Percentiles rank a stretch among this genome's conserved stretches.
These are phyloP conservation scores for Colletotrichum sp. DNA, from an alignment of 2,329 filamentous ascomycete genomes.

Conservation along the genomic window DNA sequence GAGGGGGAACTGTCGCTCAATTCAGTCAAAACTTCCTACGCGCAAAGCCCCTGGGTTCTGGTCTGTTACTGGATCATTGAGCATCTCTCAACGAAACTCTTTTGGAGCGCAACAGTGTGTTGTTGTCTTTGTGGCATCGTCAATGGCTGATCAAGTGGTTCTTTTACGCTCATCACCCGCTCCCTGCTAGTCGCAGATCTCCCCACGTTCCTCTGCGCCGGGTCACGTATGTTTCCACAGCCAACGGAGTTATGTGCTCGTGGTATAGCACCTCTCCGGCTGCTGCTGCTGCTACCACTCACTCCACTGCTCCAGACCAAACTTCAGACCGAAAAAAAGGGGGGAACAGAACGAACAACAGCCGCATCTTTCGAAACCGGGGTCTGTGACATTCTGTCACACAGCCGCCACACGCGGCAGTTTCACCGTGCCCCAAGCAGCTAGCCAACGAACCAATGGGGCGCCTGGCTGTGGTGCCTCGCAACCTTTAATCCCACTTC, in stretches of 20 bases:
- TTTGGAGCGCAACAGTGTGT: not conserved
- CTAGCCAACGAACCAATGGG: not conserved
- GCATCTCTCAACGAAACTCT: not conserved
- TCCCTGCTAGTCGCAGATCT: slow-evolving; percentile 19
- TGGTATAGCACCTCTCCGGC: not conserved
- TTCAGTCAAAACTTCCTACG: not conserved
- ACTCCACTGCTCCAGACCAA: not conserved
- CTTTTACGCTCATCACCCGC: not conserved
- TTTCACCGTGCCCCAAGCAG: slow-evolving; percentile 13
- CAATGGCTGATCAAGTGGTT: not conserved
- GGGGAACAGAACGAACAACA: not conserved
- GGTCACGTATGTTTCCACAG: not conserved
- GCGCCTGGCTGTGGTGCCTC: not conserved
- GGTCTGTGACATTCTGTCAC: slow-evolving; percentile 24
- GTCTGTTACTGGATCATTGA: not conserved
- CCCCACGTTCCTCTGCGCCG: not conserved
- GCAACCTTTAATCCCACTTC: not conserved
- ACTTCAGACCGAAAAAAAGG: not conserved
- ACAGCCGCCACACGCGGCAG: slow-evolving; percentile 20
- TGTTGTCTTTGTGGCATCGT: not conserved
- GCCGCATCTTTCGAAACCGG: slow-evolving; percentile 13
- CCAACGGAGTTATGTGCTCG: not conserved
- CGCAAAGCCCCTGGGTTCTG: not conserved
- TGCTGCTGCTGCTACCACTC: not conserved
- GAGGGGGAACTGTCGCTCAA: not conserved